Base-by-base conservation (phyloP, 257 asterid species). In the Solanum pimpinellifolium region DNA sequence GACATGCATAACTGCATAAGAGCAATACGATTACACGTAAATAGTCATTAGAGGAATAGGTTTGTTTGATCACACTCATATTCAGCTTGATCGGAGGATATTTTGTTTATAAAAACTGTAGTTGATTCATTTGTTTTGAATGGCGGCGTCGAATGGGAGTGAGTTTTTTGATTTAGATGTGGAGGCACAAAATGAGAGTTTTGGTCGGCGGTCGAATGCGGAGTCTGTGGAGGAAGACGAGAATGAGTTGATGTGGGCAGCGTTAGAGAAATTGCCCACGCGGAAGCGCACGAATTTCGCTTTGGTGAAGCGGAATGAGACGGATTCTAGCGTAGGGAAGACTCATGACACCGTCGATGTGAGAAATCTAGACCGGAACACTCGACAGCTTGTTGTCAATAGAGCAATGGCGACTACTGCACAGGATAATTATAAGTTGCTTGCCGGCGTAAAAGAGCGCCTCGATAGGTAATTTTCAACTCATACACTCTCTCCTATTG, bases 61-160 rank as follows among this genome's bases (percentile, higher is more conserved):
- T 14, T 23, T 37, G 82, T 14, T 23, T 37, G 82, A 39, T 74
- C 21, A 23, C 21, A 23, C 59, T 75, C 83, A 16, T 31, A 31
- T 31, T 68, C 39, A 27, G 35, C 20, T 31, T 31, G 77, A 70
- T 31, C 77, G 33, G 33, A 65, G 72, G 72, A n/a, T 31, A 83
- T 16, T 33, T 33, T 25, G 29, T 31, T 65, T 8, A 83, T 83
- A 5, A 35, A 13, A 37, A 60, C 31, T 70, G n/a, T 39, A 60
- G 56, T 33, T 49, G 65, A 31, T 42, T 47, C 6, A 52, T 46
- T 62, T 29, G 39, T 5, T 37, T n/a, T 23, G 3, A 80, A 95
- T 95, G 96, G 98, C 98, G 39, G 95, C 95, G 1, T 94, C 98
- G 20, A 91, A 92, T 21, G 97, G 98, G 72, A 95, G 95, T 86